A percentile compares a stretch with the other conserved stretches of the same genome.
phyloP scores from a whole-genome alignment of 805 yeast species.

The Yarrowia bubula region DNA sequence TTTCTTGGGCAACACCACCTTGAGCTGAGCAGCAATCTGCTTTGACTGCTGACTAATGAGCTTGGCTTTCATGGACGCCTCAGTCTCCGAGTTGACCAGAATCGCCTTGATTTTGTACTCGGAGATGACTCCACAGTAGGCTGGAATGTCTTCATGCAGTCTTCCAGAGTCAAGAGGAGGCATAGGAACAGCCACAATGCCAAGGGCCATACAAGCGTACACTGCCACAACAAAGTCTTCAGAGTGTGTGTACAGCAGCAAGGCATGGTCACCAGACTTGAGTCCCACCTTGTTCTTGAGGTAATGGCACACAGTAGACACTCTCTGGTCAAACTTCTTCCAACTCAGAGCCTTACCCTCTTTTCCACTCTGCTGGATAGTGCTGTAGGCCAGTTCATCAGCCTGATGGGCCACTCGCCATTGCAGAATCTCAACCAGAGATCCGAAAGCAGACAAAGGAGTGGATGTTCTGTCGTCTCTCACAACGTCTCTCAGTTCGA shows the following conservation, averaged over 20 bases:
- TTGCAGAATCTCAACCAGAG: constrained; percentile 70
- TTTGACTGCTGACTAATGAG: constrained; percentile 60
- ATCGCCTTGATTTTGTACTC: constrained; percentile 71
- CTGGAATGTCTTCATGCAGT: constrained; percentile 69
- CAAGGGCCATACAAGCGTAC: constrained; percentile 81
- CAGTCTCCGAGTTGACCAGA: constrained; percentile 76
- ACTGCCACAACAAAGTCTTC: constrained; percentile 83
- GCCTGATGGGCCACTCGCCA: constrained; percentile 73
- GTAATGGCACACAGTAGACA: constrained; percentile 71
- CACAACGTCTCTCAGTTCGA: constrained; percentile 72
- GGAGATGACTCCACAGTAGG: constrained; percentile 60
- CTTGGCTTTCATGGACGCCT: constrained; percentile 64
- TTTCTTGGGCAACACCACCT: constrained; percentile 47
- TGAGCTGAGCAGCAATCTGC: constrained; percentile 39
- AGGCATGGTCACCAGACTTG: constrained; percentile 67
- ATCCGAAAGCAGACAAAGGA: constrained; percentile 68
- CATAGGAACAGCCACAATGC: constrained; percentile 74
- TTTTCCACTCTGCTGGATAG: constrained; percentile 44
- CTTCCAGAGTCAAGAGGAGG: constrained; percentile 66
- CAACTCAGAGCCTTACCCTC: constrained; percentile 62
- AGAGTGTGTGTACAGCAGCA: constrained; percentile 79
- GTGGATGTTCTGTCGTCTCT: constrained; percentile 74
- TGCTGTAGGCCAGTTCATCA: constrained; percentile 71
- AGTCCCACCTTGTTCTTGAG: constrained; percentile 64
- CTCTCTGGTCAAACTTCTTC: constrained; percentile 75